Evolutionary conservation across 306 rosid species (phyloP).

Genomic region (Acacia crassicarpa): DNA sequence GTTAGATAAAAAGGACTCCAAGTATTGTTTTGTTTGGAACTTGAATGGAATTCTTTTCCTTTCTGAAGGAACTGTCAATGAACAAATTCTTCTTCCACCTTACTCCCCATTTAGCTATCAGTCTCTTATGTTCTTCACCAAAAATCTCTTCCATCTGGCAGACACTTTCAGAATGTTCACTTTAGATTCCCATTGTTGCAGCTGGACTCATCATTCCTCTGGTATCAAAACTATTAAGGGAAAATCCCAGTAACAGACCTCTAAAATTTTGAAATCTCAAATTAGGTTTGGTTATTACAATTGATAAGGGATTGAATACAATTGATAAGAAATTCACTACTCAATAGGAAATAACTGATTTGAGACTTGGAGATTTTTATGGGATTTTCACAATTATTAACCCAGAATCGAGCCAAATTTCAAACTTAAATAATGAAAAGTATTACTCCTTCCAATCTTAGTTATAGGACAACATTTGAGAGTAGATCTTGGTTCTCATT

Average conservation of each 20-base stretch:
- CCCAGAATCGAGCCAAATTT: neutral
- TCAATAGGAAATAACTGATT: no score
- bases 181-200: neutral
- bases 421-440: neutral
- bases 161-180: neutral
- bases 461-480: no score
- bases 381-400: neutral
- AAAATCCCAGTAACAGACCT: no score
- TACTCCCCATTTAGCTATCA: no score
- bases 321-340: no score
- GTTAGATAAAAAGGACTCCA: neutral
- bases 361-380: no score
- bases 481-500: no score
- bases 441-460: neutral
- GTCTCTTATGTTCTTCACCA: neutral
- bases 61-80: neutral
- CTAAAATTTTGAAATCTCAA: no score
- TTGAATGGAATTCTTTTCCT: neutral
- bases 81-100: neutral
- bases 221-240: neutral
- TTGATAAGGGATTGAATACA: no score
- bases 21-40: neutral
- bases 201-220: neutral
- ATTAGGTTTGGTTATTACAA: no score
- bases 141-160: neutral